A percentile compares a stretch with the other conserved stretches of the same genome.
Conservation (phyloP, 139 green algal species). For the Marvania coccoides region DNA sequence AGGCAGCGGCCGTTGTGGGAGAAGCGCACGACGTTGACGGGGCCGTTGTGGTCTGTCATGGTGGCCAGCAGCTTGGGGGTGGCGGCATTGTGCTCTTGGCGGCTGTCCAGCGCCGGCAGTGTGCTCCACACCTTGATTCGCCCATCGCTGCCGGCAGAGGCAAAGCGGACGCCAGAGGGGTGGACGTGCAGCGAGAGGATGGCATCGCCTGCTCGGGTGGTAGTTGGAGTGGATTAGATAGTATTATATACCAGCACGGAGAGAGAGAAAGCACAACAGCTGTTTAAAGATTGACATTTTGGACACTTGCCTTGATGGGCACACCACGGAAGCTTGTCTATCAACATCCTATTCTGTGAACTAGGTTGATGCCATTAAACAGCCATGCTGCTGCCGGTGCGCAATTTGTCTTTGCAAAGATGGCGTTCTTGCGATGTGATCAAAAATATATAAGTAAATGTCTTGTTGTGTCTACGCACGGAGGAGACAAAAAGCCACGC, state of each 20-base stretch:
- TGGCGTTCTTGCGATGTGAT: too few relatives aligned
- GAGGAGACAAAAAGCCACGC: too few relatives aligned
- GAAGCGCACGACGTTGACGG: slow-evolving; percentile 82
- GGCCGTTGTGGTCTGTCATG: slow-evolving; percentile 58
- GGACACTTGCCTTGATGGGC: slow-evolving; percentile 37
- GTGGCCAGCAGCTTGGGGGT: slow-evolving; percentile 63
- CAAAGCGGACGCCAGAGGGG: slow-evolving; percentile 48
- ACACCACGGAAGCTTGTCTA: slow-evolving; percentile 46
- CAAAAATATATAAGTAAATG: too few relatives aligned
- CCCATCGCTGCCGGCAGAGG: slow-evolving; percentile 58
- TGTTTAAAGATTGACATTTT: too few relatives aligned
- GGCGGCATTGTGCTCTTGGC: slow-evolving; percentile 31
- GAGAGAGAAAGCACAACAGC: neutral
- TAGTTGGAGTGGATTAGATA: neutral
- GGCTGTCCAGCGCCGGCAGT: slow-evolving; percentile 40
- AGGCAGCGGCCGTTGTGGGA: slow-evolving; percentile 42
- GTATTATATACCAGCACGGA: neutral
- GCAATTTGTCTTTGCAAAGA: too few relatives aligned
- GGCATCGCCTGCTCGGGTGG: slow-evolving; percentile 5
- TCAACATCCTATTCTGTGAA: too few relatives aligned
- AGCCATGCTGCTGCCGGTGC: too few relatives aligned
- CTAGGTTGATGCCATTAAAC: too few relatives aligned
- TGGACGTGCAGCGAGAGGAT: slow-evolving; percentile 70
- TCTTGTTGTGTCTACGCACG: too few relatives aligned
- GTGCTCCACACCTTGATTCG: slow-evolving; percentile 71